Percentiles rank a stretch among this genome's conserved stretches.
These are phyloP conservation scores for Wickerhamia fluorescens DNA, from an alignment of 805 yeast genomes.

Conservation along the genomic window DNA sequence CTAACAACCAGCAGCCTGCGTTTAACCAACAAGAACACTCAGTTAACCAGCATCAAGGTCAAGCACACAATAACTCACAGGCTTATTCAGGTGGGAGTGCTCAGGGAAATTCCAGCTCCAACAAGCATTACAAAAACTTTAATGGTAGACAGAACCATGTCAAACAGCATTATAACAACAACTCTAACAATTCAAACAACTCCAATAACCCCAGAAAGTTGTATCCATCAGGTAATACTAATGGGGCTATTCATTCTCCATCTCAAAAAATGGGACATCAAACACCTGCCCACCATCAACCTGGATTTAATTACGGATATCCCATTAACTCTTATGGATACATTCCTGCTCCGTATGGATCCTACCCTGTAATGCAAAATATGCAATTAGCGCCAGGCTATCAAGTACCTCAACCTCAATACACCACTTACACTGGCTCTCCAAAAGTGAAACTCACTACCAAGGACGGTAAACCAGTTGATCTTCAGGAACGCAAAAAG, in stretches of 20 bases:
- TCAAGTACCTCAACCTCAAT: conserved; percentile 5
- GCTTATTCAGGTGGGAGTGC: no score
- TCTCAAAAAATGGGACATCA: conserved; percentile 3
- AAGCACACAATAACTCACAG: conserved; percentile 2
- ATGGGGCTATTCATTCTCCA: no score
- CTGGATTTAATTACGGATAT: conserved; percentile 17
- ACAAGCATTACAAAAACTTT: conserved; percentile 4
- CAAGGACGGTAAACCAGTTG: conserved; percentile 36
- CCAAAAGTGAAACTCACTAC: conserved; percentile 33
- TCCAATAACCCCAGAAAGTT: conserved; percentile 5
- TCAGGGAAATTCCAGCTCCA: conserved; percentile 5
- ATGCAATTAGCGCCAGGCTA: conserved; percentile 6
- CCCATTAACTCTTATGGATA: conserved; percentile 19
- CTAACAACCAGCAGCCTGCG: no score
- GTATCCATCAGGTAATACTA: no score
- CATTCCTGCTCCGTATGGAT: conserved; percentile 21
- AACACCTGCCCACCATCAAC: no score
- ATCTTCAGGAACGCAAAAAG: conserved; percentile 36
- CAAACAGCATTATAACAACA: conserved; percentile 9
- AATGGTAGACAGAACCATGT: conserved; percentile 4
- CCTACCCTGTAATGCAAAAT: conserved; percentile 12
- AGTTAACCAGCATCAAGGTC: conserved; percentile 3
- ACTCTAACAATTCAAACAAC: conserved; percentile 4
- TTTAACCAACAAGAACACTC: no score
- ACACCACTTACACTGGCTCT: conserved; percentile 8